A percentile compares a stretch with the other conserved stretches of the same genome.
Evolutionary conservation across 2,329 filamentous ascomycete species (phyloP).

Genomic region (Fusarium foetens): DNA sequence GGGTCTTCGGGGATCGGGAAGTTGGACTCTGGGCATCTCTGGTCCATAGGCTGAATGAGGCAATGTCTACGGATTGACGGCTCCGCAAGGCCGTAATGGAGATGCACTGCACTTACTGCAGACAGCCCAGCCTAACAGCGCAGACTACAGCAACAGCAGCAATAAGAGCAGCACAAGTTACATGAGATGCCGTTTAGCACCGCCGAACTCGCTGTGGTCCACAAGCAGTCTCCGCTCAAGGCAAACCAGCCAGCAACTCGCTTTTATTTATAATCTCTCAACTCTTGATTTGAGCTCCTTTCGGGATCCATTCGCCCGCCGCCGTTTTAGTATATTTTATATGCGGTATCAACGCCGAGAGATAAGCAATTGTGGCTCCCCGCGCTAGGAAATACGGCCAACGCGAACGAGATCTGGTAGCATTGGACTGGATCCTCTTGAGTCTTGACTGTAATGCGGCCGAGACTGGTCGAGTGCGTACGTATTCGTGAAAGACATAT

Average conservation of each 20-base stretch:
- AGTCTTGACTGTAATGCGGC: constrained; percentile 24
- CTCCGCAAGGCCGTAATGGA: constrained; percentile 35
- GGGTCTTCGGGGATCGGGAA: constrained; percentile 35
- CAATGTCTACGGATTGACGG: constrained; percentile 22
- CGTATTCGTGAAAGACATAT: constrained; percentile 2
- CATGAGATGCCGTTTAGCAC: constrained; percentile 25
- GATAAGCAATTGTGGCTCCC: constrained; percentile 39
- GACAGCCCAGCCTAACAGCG: neutral
- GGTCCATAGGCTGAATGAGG: constrained; percentile 20
- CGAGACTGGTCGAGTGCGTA: constrained; percentile 2
- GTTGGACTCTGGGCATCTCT: constrained; percentile 17
- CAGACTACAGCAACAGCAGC: neutral
- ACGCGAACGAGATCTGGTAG: constrained; percentile 19
- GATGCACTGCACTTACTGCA: constrained; percentile 4
- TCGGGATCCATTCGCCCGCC: constrained; percentile 31
- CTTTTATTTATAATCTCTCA: constrained; percentile 47
- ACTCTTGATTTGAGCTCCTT: constrained; percentile 39
- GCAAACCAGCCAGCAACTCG: constrained; percentile 26
- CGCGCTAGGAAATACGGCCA: constrained; percentile 38
- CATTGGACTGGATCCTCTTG: neutral
- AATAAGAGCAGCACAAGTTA: neutral
- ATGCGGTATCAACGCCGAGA: constrained; percentile 25
- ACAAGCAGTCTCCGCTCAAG: constrained; percentile 36
- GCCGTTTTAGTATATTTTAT: constrained; percentile 20
- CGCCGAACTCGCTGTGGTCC: constrained; percentile 42